phyloP scores from a whole-genome alignment of 192 early-diverging fungal species.

The Pilobolus umbonatus region DNA sequence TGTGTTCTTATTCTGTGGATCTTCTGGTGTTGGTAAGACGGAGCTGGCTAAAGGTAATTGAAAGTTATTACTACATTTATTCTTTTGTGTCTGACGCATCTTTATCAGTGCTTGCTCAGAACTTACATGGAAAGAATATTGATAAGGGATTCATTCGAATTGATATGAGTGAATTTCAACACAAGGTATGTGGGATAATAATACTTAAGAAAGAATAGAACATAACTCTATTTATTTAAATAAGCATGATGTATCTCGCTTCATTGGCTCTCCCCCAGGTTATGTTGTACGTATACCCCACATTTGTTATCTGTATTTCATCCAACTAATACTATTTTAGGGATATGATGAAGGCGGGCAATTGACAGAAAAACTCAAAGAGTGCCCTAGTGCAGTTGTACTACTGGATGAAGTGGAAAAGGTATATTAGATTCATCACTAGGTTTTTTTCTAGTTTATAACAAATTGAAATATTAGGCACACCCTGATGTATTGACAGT shows the following conservation, averaged over 20 bases:
- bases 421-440: slow-evolving; percentile 2
- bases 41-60: slow-evolving; percentile 38
- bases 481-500: slow-evolving; percentile 42
- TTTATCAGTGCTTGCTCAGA: slow-evolving; percentile 7
- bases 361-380: slow-evolving; percentile 40
- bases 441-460: background rate
- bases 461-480: slow-evolving; percentile 12
- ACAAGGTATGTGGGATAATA: slow-evolving; percentile 17
- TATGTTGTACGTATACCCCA: slow-evolving; percentile 28
- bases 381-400: slow-evolving; percentile 42
- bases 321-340: background rate
- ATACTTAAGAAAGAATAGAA: no score
- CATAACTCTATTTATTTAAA: background rate
- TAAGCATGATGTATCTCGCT: slow-evolving; percentile 40
- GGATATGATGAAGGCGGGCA: slow-evolving; percentile 45
- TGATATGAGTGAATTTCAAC: slow-evolving; percentile 45
- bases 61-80: background rate
- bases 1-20: slow-evolving; percentile 42
- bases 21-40: slow-evolving; percentile 42
- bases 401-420: slow-evolving; percentile 45
- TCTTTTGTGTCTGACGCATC: background rate
- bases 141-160: slow-evolving; percentile 41
- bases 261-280: slow-evolving; percentile 42
- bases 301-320: background rate
- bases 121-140: slow-evolving; percentile 35